Percentiles rank a stretch among this genome's conserved stretches.
Conservation (phyloP, 768 basidiomycete genomes). For the Suillus variegatus region DNA sequence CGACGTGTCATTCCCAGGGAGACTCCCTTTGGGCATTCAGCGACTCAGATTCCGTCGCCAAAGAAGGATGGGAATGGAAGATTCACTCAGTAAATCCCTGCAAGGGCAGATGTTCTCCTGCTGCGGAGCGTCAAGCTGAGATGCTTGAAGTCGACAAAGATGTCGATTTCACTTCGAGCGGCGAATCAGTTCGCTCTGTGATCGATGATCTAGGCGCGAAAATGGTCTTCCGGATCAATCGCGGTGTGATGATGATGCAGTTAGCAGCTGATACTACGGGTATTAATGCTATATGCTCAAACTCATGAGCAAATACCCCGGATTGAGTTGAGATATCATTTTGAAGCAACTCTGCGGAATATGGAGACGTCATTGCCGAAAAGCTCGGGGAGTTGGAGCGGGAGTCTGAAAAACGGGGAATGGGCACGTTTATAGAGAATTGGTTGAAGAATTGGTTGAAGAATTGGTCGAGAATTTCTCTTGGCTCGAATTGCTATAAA, state of each 20-base stretch:
- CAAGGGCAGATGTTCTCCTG: slow-evolving; percentile 12
- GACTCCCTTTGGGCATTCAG: slow-evolving; percentile 16
- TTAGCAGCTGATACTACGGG: neutral
- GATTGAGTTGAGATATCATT: slow-evolving; percentile 17
- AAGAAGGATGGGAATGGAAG: neutral
- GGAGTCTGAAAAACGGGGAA: neutral
- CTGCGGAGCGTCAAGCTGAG: slow-evolving; percentile 21
- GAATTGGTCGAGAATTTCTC: neutral
- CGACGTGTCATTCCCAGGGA: neutral
- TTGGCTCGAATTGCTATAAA: neutral
- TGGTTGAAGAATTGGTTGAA: neutral
- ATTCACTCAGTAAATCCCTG: slow-evolving; percentile 10
- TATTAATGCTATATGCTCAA: slow-evolving; percentile 18
- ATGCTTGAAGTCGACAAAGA: slow-evolving; percentile 20
- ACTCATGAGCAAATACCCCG: slow-evolving; percentile 17
- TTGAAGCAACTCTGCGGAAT: neutral
- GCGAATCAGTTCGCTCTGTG: slow-evolving; percentile 16
- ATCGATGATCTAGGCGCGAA: slow-evolving; percentile 14
- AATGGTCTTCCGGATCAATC: slow-evolving; percentile 16
- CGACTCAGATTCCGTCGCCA: slow-evolving; percentile 1
- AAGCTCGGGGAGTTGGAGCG: neutral
- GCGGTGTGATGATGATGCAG: slow-evolving; percentile 11
- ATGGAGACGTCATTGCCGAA: neutral
- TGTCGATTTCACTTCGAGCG: slow-evolving; percentile 18
- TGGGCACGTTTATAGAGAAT: neutral